These are phyloP conservation scores for Cnidoscolus chayamansa DNA, from an alignment of 441 rosid species.

Conservation along the genomic window DNA sequence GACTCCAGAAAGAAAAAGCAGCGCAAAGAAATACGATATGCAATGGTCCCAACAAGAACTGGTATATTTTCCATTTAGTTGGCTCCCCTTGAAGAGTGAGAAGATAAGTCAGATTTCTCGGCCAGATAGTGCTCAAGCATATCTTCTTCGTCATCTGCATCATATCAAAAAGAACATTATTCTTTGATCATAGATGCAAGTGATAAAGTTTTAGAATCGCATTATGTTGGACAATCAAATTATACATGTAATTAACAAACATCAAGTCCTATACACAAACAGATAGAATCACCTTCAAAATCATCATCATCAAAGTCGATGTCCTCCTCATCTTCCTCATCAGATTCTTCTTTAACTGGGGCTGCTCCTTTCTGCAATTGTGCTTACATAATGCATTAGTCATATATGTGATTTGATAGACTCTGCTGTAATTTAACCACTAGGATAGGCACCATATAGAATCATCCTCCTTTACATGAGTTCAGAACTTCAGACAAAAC, in stretches of 20 bases:
- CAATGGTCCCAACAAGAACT: background rate
- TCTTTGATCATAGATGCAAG: conserved; percentile 3
- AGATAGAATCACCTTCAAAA: conserved; percentile 68
- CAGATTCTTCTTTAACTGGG: conserved; percentile 50
- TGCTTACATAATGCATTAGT: background rate
- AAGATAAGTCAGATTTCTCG: conserved; percentile 70
- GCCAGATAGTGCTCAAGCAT: conserved; percentile 96
- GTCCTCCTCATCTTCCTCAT: conserved; percentile 81
- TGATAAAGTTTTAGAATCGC: background rate
- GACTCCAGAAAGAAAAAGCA: background rate
- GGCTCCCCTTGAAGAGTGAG: conserved; percentile 54
- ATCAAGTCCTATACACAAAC: background rate
- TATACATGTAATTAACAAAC: background rate
- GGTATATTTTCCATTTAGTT: conserved; percentile 22
- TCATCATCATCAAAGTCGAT: conserved; percentile 90
- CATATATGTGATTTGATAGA: background rate
- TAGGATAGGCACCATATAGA: background rate
- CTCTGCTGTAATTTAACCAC: background rate
- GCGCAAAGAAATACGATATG: conserved; percentile 1
- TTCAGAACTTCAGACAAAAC: background rate
- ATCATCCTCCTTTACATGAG: background rate
- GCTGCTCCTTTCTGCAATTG: conserved; percentile 69
- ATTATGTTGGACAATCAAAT: background rate
- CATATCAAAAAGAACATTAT: conserved; percentile 13
- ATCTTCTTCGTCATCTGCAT: conserved; percentile 86